Base-by-base conservation (phyloP, 2,329 filamentous ascomycete genomes). In the Hypoxylon sp. region DNA sequence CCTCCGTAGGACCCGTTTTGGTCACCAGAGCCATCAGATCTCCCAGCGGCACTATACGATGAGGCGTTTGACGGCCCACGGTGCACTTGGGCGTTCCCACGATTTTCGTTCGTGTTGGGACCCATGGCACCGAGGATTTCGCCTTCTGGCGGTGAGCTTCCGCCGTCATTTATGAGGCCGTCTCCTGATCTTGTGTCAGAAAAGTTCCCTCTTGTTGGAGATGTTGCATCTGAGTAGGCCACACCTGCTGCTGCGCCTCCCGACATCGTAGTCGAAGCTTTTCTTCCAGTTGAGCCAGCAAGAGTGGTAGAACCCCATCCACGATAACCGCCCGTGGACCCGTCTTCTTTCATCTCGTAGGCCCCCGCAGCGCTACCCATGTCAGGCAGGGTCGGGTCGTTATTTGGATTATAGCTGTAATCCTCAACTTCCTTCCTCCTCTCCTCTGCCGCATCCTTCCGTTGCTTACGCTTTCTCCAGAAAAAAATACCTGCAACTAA, bases 331-430 rank as follows among this genome's bases (percentile, higher is more conserved):
- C 38, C 95, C 1, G 89, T 87, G 60, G 85, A 86, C 63, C 87
- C 86, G 69, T 93, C 92, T 76, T 97, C 93, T 63, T 89, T 86
- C 90, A 94, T 94, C 78, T 95, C 90, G 73, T 89, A 89, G 45
- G 86, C 82, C 58, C 86, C 86, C 59, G 86, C 88, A 5, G 75
- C 76, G 19, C 80, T 77, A 41, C 80, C 83, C 11, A 87, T 78
- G 10, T 82, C 82, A 5, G 82, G 87, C 11, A 97, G 84, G 0
- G 92, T 93, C 0, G 94, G 93, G 77, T 98, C 94, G 66, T 94
- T 91, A 80, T 98, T 98, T n/a, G 96, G 96, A 79, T 98, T 98
- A 84, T 94, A 98, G 32, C 92, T 91, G 78, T 98, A 98, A 77
- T 98, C 96, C 79, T 98, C 95, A 10, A 98, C 94, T 80, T 99